Evolutionary conservation across 2,329 filamentous ascomycete species (phyloP).

Genomic region (Fusarium virguliforme): DNA sequence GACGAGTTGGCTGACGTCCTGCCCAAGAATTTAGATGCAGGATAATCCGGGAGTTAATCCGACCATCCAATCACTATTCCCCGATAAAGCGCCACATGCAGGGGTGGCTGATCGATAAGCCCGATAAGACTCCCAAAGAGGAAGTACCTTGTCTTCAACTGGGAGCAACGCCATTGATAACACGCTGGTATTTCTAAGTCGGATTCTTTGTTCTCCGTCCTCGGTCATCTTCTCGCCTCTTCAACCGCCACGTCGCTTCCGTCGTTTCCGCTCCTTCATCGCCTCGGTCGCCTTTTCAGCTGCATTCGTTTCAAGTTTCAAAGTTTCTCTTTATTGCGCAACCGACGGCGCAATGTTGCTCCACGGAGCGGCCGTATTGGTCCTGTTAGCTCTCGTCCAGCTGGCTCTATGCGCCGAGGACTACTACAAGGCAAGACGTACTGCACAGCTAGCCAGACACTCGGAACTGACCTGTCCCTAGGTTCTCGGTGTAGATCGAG

Average conservation of each 20-base stretch:
- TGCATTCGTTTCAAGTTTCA: conserved; percentile 4
- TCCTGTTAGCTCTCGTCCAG: conserved; percentile 70
- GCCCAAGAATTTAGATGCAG: conserved; percentile 24
- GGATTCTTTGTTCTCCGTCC: conserved; percentile 32
- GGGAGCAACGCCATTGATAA: conserved; percentile 51
- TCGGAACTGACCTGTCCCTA: conserved; percentile 55
- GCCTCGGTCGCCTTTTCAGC: conserved; percentile 17
- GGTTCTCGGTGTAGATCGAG: conserved; percentile 84
- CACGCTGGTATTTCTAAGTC: conserved; percentile 55
- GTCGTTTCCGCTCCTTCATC: conserved; percentile 16
- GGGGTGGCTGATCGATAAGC: conserved; percentile 42
- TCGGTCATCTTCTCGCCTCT: conserved; percentile 18
- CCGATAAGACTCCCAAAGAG: conserved; percentile 20
- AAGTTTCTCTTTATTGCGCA: conserved; percentile 36
- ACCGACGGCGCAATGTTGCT: conserved; percentile 65
- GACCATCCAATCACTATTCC: conserved; percentile 38
- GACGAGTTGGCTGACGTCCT: conserved; percentile 23
- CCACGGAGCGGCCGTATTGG: conserved; percentile 64
- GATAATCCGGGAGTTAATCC: conserved; percentile 47
- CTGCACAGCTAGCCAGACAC: background rate
- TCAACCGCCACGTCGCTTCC: conserved; percentile 21
- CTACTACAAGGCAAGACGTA: conserved; percentile 79
- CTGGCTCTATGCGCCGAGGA: conserved; percentile 76
- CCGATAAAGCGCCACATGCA: conserved; percentile 46
- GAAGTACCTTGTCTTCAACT: conserved; percentile 29